phyloP scores from a whole-genome alignment of 2,329 filamentous ascomycete species.

The Pseudogymnoascus sp. region DNA sequence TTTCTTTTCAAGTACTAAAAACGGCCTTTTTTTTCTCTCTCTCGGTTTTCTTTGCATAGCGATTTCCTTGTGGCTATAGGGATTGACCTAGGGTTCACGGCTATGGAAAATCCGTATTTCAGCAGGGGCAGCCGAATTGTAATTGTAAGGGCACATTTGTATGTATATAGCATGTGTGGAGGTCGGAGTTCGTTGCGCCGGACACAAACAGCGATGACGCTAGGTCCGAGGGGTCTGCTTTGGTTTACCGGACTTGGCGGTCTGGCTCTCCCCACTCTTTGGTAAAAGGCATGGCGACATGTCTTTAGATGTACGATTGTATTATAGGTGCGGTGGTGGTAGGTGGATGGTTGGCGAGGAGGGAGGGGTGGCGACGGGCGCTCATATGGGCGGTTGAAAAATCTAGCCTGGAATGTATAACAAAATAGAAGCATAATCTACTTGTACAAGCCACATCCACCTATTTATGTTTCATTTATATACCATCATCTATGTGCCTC shows the following conservation, averaged over 20 bases:
- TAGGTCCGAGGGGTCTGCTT: neutral
- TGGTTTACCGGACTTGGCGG: neutral
- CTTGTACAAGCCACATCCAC: neutral
- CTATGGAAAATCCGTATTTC: slow-evolving; percentile 4
- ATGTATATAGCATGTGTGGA: slow-evolving; percentile 8
- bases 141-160: slow-evolving; percentile 11
- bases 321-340: neutral
- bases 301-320: slow-evolving; percentile 7
- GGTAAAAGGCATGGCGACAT: slow-evolving; percentile 4
- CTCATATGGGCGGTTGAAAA: neutral
- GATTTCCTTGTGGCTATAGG: neutral
- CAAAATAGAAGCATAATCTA: slow-evolving; percentile 9
- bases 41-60: slow-evolving; percentile 5
- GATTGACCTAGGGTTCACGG: neutral
- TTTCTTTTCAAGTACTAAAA: slow-evolving; percentile 5
- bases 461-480: neutral
- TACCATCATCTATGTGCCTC: neutral
- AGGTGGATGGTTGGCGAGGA: neutral
- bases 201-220: neutral
- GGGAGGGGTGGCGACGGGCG: neutral
- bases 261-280: slow-evolving; percentile 9
- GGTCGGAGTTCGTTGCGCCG: slow-evolving; percentile 1
- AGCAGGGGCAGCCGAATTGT: slow-evolving; percentile 4
- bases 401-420: slow-evolving; percentile 6
- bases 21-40: neutral